Conservation (phyloP, 352 stramenopile species). For the Phytophthora pinifolia region DNA sequence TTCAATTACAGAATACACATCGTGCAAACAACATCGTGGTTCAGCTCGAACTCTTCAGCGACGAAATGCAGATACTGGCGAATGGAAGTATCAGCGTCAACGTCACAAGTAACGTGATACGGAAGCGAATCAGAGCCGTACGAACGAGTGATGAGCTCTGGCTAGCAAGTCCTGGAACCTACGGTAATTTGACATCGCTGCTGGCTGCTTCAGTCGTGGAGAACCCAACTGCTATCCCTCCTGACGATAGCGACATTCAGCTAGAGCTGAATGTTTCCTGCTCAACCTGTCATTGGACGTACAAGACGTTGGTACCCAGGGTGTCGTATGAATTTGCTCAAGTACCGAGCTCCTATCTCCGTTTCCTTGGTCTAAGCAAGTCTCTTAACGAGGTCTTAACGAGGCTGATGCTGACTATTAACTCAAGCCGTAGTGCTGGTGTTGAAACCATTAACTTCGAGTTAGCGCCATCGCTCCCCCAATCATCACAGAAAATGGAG, state of each 20-base stretch:
- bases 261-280: conserved; percentile 34
- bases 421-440: neutral
- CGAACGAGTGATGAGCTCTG: conserved; percentile 6
- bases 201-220: conserved; percentile 7
- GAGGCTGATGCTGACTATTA: conserved; percentile 18
- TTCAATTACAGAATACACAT: conserved; percentile 7
- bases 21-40: conserved; percentile 6
- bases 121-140: conserved; percentile 5
- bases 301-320: conserved; percentile 30
- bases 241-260: conserved; percentile 8
- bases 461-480: neutral
- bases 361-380: conserved; percentile 19
- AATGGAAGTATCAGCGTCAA: conserved; percentile 15
- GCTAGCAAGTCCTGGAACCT: neutral
- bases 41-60: conserved; percentile 19
- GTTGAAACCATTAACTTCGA: conserved; percentile 16
- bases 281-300: conserved; percentile 28
- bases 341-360: conserved; percentile 20
- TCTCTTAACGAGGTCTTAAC: conserved; percentile 25
- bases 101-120: neutral
- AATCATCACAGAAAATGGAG: neutral
- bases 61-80: conserved; percentile 13
- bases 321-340: conserved; percentile 46
- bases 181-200: conserved; percentile 14
- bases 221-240: neutral